Percentiles rank a stretch among this genome's conserved stretches.
These are phyloP conservation scores for Camellia lanceoleosa DNA, from an alignment of 148 eudicot species.

Conservation along the genomic window DNA sequence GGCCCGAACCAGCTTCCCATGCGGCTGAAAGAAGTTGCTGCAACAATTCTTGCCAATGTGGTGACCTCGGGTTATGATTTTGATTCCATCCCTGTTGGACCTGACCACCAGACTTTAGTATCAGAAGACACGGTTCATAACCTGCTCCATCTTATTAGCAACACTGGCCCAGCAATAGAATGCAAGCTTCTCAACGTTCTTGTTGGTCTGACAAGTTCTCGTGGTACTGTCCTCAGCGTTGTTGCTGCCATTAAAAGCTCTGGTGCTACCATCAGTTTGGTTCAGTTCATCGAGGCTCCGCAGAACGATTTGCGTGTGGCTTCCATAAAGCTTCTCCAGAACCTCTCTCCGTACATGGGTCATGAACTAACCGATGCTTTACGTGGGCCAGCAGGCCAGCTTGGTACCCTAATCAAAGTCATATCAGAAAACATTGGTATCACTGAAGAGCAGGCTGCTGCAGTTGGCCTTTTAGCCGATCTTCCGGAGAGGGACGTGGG, in stretches of 20 bases:
- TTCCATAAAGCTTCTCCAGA: constrained; percentile 67
- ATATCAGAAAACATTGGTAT: constrained; percentile 47
- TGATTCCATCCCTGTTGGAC: constrained; percentile 62
- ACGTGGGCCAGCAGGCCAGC: constrained; percentile 72
- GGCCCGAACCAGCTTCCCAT: constrained; percentile 62
- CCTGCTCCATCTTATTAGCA: constrained; percentile 75
- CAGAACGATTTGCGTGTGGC: constrained; percentile 67
- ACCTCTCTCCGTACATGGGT: constrained; percentile 72
- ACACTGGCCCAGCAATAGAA: constrained; percentile 89
- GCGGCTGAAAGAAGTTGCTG: constrained; percentile 81
- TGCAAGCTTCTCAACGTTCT: constrained; percentile 89
- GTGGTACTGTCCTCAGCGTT: constrained; percentile 45
- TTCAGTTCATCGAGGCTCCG: constrained; percentile 78
- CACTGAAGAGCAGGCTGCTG: constrained; percentile 84
- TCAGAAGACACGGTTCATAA: constrained; percentile 68
- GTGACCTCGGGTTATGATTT: constrained; percentile 74
- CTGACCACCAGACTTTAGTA: constrained; percentile 62
- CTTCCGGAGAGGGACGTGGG: constrained; percentile 62
- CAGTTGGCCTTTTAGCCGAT: constrained; percentile 73
- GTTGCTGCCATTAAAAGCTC: constrained; percentile 86
- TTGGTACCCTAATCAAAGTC: constrained; percentile 60
- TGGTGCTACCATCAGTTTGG: constrained; percentile 78
- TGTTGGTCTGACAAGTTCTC: constrained; percentile 77
- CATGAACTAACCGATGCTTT: constrained; percentile 67
- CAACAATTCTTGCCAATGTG: constrained; percentile 73